phyloP scores from a whole-genome alignment of 345 rosid genomes.

The Euphorbia pulcherrima region DNA sequence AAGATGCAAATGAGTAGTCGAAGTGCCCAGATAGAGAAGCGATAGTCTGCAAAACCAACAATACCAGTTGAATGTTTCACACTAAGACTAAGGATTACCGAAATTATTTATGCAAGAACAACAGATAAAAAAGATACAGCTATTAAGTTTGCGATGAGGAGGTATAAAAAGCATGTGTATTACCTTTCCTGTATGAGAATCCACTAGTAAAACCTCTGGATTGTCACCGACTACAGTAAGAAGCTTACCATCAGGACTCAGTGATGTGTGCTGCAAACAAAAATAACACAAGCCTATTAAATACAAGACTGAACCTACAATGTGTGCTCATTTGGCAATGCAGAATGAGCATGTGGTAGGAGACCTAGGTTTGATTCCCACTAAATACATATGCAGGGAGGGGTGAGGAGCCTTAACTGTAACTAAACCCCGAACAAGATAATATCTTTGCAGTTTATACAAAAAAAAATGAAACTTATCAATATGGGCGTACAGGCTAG shows the following conservation, averaged over 20 bases:
- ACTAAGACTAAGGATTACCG: background rate
- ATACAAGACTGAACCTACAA: too few species aligned
- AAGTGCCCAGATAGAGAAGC: conserved; percentile 43
- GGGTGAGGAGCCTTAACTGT: too few species aligned
- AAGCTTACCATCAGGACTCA: conserved; percentile 52
- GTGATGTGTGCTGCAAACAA: conserved; percentile 42
- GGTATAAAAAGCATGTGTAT: background rate
- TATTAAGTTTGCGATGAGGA: background rate
- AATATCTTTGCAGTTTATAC: too few species aligned
- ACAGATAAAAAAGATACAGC: conserved; percentile 4
- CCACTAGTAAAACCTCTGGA: conserved; percentile 44
- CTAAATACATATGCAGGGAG: too few species aligned
- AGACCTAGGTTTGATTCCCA: too few species aligned
- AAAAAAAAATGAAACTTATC: too few species aligned
- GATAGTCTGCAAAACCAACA: conserved; percentile 34
- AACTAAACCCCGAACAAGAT: too few species aligned
- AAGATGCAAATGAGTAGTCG: conserved; percentile 62
- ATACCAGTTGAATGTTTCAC: conserved; percentile 10
- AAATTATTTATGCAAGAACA: background rate
- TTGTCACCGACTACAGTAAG: conserved; percentile 50
- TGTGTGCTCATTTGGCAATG: too few species aligned
- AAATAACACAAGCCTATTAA: background rate
- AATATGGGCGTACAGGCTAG: too few species aligned
- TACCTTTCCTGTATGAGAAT: conserved; percentile 51
- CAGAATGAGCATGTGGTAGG: too few species aligned